Evolutionary conservation across 441 rosid species (phyloP).

Genomic region (Omphalea diandra): DNA sequence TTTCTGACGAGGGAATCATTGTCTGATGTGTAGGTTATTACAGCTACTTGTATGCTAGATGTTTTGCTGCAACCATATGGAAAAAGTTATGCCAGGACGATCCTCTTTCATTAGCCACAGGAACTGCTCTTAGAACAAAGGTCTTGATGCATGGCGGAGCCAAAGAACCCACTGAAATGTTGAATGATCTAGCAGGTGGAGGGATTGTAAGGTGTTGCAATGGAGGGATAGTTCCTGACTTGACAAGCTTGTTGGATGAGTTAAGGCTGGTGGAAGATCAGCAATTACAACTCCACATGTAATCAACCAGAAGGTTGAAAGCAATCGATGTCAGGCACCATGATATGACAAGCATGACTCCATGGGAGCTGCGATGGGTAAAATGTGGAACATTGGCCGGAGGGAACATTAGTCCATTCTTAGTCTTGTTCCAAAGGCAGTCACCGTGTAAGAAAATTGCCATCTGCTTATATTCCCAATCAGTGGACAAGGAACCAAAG

Average conservation of each 20-base stretch:
- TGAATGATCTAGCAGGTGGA: conserved; percentile 65
- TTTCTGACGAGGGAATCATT: conserved; percentile 5
- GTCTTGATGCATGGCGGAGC: conserved; percentile 86
- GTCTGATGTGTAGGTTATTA: conserved; percentile 58
- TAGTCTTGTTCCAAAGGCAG: neutral
- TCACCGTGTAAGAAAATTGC: too few species aligned
- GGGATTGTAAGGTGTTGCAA: conserved; percentile 47
- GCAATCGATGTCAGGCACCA: too few species aligned
- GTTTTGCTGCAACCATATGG: conserved; percentile 93
- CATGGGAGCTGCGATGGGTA: neutral
- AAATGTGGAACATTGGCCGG: neutral
- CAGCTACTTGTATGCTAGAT: conserved; percentile 89
- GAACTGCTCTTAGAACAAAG: conserved; percentile 63
- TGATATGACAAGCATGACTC: too few species aligned
- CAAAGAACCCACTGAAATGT: conserved; percentile 68
- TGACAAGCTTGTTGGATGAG: conserved; percentile 62
- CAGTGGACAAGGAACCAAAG: too few species aligned
- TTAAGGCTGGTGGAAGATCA: conserved; percentile 29
- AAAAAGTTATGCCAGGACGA: conserved; percentile 74
- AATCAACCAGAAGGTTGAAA: conserved; percentile 7
- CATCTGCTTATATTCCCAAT: too few species aligned
- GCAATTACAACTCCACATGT: conserved; percentile 1
- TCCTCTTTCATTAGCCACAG: conserved; percentile 72
- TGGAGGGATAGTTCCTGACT: conserved; percentile 70
- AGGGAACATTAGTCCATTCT: neutral